Conservation (phyloP, 2,329 filamentous ascomycete species). For the Clarireedia homoeocarpa region DNA sequence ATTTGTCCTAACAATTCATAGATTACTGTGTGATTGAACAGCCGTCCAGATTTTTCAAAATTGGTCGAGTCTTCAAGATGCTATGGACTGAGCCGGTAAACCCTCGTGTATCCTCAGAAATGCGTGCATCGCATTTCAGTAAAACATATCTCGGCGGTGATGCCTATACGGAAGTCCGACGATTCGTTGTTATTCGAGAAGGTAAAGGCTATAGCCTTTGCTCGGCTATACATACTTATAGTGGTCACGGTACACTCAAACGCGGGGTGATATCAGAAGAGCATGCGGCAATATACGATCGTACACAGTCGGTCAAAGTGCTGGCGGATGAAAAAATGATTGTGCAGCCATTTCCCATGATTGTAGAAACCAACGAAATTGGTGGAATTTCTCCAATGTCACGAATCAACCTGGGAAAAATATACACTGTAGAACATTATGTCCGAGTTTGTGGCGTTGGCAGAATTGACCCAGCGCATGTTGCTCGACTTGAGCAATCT, state of each 20-base stretch:
- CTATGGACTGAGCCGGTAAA: not conserved
- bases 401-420: not conserved
- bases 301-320: not conserved
- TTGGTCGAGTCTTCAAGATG: not conserved
- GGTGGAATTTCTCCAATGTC: not conserved
- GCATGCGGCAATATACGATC: not conserved
- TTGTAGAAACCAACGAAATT: not conserved
- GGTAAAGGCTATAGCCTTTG: not conserved
- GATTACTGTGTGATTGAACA: not conserved
- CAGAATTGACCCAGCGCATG: not conserved
- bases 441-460: not conserved
- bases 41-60: not conserved
- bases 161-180: not conserved
- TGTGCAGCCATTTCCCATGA: not conserved
- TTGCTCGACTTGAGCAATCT: not conserved
- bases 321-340: not conserved
- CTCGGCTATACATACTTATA: not conserved
- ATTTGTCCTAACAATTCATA: no score
- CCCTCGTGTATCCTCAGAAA: accelerated
- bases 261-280: not conserved
- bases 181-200: not conserved
- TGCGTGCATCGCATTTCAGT: not conserved
- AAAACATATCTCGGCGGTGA: not conserved
- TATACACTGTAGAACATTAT: not conserved
- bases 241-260: not conserved